Conservation (phyloP, 305 asterid species). For the Euphrasia arctica region DNA sequence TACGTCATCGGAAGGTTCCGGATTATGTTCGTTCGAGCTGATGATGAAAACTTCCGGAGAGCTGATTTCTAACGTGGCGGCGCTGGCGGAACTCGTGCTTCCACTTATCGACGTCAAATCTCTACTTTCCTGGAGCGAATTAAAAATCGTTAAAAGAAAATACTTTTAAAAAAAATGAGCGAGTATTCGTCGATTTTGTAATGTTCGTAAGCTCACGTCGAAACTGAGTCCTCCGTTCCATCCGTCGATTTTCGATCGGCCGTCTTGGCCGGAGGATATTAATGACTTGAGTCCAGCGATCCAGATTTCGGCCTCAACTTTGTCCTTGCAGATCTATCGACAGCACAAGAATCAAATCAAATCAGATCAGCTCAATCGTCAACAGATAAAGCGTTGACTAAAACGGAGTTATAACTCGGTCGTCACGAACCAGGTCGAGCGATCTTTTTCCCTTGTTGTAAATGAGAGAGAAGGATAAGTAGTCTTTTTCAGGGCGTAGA, state of each 20-base stretch:
- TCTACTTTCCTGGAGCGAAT: slow-evolving; percentile 42
- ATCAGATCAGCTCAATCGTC: slow-evolving; percentile 6
- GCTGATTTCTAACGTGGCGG: not conserved
- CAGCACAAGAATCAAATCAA: not conserved
- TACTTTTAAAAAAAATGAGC: no score
- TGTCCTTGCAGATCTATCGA: slow-evolving; percentile 58
- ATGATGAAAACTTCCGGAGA: slow-evolving; percentile 52
- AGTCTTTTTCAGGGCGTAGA: slow-evolving; percentile 79
- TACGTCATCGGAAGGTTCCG: slow-evolving; percentile 50
- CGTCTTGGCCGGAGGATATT: slow-evolving; percentile 59
- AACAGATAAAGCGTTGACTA: not conserved
- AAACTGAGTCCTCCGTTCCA: slow-evolving; percentile 69
- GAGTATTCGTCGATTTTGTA: no score
- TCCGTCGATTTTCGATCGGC: slow-evolving; percentile 80
- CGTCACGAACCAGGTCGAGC: slow-evolving; percentile 68
- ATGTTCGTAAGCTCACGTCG: slow-evolving; percentile 40
- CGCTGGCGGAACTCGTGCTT: slow-evolving; percentile 34
- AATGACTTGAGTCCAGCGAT: slow-evolving; percentile 64
- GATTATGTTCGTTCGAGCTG: slow-evolving; percentile 33
- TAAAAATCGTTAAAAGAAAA: not conserved
- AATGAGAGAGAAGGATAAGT: slow-evolving; percentile 73
- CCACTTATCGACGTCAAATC: slow-evolving; percentile 60
- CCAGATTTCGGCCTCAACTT: slow-evolving; percentile 85
- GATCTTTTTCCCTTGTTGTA: slow-evolving; percentile 79
- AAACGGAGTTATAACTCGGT: not conserved